Evolutionary conservation across 352 stramenopile species (phyloP).

Genomic region (Phytophthora foliorum): DNA sequence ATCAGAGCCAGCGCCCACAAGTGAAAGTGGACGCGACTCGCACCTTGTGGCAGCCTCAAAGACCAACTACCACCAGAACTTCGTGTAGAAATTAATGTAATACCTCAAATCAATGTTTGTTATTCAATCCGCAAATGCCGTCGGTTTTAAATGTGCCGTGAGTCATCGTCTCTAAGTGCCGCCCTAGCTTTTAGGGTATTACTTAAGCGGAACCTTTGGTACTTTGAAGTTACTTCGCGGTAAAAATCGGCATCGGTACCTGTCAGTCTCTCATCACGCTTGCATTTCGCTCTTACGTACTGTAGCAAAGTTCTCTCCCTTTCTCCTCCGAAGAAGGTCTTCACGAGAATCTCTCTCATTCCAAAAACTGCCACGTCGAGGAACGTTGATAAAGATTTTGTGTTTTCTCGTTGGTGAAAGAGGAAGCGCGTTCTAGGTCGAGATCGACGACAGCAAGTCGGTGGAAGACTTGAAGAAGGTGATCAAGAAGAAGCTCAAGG

Average conservation of each 20-base stretch:
- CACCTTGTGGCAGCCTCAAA: conserved; percentile 16
- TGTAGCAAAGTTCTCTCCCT: too few species aligned
- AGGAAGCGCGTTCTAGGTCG: not conserved
- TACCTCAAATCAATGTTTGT: too few species aligned
- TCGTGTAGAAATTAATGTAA: conserved; percentile 41
- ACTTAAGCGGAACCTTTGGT: too few species aligned
- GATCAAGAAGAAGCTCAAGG: not conserved
- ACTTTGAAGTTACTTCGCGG: too few species aligned
- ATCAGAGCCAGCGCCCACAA: not conserved
- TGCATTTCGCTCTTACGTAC: too few species aligned
- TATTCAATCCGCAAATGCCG: too few species aligned
- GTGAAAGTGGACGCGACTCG: conserved; percentile 19
- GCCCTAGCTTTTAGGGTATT: too few species aligned
- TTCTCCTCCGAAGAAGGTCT: too few species aligned
- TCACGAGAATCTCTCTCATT: not conserved
- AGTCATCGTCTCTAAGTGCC: too few species aligned
- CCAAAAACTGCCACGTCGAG: not conserved
- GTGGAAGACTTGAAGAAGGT: not conserved
- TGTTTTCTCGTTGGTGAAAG: not conserved
- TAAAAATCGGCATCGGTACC: too few species aligned
- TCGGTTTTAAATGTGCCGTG: too few species aligned
- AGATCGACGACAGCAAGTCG: not conserved
- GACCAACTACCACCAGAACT: conserved; percentile 59
- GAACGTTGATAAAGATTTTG: not conserved
- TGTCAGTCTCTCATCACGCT: too few species aligned